phyloP scores from a whole-genome alignment of 2,329 filamentous ascomycete species.

The Pyricularia pennisetigena region DNA sequence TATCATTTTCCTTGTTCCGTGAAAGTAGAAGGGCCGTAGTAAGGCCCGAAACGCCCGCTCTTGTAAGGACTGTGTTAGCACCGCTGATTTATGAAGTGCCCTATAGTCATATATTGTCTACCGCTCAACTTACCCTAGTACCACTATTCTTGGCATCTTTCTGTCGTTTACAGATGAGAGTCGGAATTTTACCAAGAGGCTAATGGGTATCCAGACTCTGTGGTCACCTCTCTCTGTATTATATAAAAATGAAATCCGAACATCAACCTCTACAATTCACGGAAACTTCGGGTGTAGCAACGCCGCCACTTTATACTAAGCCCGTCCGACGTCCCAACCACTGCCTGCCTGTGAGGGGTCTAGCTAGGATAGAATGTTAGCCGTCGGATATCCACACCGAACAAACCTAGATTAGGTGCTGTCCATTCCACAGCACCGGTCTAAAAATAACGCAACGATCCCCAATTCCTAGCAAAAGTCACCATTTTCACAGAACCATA shows the following conservation, averaged over 20 bases:
- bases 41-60: constrained; percentile 40
- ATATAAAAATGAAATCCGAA: background rate
- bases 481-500: no score
- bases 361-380: background rate
- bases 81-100: background rate
- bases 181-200: background rate
- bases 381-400: background rate
- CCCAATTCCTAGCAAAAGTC: no score
- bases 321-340: background rate
- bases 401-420: background rate
- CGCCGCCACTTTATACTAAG: background rate
- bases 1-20: constrained; percentile 28
- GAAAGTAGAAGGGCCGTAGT: constrained; percentile 39
- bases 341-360: background rate
- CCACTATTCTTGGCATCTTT: constrained; percentile 25
- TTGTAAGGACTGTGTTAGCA: constrained; percentile 9
- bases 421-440: no score
- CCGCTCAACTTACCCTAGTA: constrained; percentile 22
- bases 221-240: background rate
- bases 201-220: background rate
- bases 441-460: no score
- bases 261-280: background rate
- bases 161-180: background rate
- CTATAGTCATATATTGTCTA: background rate
- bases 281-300: background rate